Evolutionary conservation across 805 yeast genomes (phyloP), one percentile per base, ranked within the genome.

Genomic region (Nematodospora valgi): DNA sequence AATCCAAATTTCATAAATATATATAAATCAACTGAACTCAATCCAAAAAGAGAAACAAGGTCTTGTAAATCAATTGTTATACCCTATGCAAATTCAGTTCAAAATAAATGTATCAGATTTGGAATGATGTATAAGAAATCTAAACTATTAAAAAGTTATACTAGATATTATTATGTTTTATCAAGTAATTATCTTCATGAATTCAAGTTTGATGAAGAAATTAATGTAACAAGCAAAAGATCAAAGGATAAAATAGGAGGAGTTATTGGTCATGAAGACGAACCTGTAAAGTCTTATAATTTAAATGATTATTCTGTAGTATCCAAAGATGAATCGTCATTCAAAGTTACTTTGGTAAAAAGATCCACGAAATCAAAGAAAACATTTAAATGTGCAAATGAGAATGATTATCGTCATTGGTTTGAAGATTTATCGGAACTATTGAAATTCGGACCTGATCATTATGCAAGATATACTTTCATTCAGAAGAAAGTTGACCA

Each of bases 1-100:
- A 67, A 64, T 41, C 49, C 74, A 28, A 78, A 81, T 56, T 85
- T 86, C 51, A 72, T 86, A 35, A 79, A 81, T 47, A 38, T 43
- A 10, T 51, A 46, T 37, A 33, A 31, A 24, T 37, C 38, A 11
- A 38, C 44, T n/a, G 77, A 77, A 21, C 61, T 68, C 32, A 55
- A 78, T 30, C 82, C 84, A 13, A 50, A 50, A 33, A 48, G 36
- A 32, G 55, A 48, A 37, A 40, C 44, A 11, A 69, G 95, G 48
- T 76, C 72, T 35, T 58, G 72, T 36, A 69, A 71, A 30, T 12
- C 49, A 27, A 39, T 67, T 11, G 43, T 33, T 2, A 21, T 64
- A 3, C 73, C 73, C 3, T 67, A 60, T 40, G 32, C 61, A 3
- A 40, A 43, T 23, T 62, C 70, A 2, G 51, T 67, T 21, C 73